Evolutionary conservation across 2,329 filamentous ascomycete species (phyloP), one percentile per base, ranked within the genome.

Genomic region (Exutisphaerella laricina): DNA sequence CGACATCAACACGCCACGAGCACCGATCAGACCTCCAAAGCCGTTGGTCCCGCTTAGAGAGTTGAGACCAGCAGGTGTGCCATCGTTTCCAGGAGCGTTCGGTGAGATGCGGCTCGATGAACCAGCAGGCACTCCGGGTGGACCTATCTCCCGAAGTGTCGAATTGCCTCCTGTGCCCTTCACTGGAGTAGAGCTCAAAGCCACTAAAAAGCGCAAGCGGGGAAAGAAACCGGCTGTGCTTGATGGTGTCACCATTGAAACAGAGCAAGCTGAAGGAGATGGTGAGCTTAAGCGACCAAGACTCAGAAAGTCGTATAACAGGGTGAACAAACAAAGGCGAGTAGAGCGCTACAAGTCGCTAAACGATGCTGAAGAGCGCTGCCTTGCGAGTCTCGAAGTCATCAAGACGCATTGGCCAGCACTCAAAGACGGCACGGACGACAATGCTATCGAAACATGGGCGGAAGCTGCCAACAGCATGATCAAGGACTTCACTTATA

Each of bases 401-500:
- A 66, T 70, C 29, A 58, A 71, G 30, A 31, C 44, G 14, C 46
- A 57, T 16, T 60, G 46, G 70, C 73, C 37, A 57, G 78, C 44
- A 60, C 31, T 60, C 16, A 54, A 72, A 7, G 65, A 70, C 17
- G 64, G 57, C 12, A 60, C 63, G 16, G 75, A 77, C 20, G 59
- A 68, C 17, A 66, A 70, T 29, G 71, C 73, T 3, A 68, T 70
- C 5, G 68, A 73, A 28, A 71, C 77, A 37, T 82, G 78, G 70
- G 66, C 82, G 10, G 74, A 79, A 36, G 75, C 76, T 46, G 77
- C 78, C 0, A 70, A 74, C 47, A 70, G 72, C 44, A 66, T 83
- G 44, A 66, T 80, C 30, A 72, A 77, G 40, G 78, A 80, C 44
- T 84, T 82, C 54, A 70, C 74, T 5, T 72, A 71, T 7, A 79